phyloP scores from a whole-genome alignment of 345 rosid species.

The Rhizophora mangle region DNA sequence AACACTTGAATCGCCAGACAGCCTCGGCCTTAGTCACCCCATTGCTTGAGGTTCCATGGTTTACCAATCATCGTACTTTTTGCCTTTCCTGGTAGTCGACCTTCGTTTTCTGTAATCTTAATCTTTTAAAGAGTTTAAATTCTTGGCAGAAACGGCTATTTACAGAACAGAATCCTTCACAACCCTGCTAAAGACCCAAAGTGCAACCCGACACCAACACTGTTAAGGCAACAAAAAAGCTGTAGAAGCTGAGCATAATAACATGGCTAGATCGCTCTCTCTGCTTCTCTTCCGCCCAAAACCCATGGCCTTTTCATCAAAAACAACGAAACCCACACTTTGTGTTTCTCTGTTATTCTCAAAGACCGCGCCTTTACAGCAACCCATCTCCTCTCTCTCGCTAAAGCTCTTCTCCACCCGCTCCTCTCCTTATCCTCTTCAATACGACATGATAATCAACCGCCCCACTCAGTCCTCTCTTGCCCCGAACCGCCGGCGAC shows the following conservation, averaged over 20 bases:
- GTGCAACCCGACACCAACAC: background rate
- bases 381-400: slow-evolving; percentile 23
- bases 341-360: slow-evolving; percentile 14
- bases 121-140: too few species aligned
- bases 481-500: slow-evolving; percentile 41
- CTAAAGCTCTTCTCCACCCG: slow-evolving; percentile 44
- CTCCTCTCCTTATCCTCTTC: slow-evolving; percentile 77
- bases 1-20: too few species aligned
- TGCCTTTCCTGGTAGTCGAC: too few species aligned
- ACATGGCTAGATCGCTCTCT: slow-evolving; percentile 40
- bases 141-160: too few species aligned
- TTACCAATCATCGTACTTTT: too few species aligned
- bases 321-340: slow-evolving; percentile 14
- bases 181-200: slow-evolving; percentile 11
- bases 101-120: too few species aligned
- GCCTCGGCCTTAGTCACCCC: too few species aligned
- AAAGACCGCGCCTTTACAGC: slow-evolving; percentile 25
- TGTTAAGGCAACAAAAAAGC: too few species aligned
- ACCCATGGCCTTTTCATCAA: slow-evolving; percentile 29
- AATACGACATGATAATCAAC: slow-evolving; percentile 77
- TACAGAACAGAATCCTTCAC: background rate
- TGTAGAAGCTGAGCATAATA: background rate
- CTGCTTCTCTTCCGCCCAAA: slow-evolving; percentile 34
- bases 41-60: too few species aligned
- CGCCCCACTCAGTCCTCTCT: slow-evolving; percentile 57